Conservation (phyloP, 83 land plant genomes). For the Isoetes engelmannii region DNA sequence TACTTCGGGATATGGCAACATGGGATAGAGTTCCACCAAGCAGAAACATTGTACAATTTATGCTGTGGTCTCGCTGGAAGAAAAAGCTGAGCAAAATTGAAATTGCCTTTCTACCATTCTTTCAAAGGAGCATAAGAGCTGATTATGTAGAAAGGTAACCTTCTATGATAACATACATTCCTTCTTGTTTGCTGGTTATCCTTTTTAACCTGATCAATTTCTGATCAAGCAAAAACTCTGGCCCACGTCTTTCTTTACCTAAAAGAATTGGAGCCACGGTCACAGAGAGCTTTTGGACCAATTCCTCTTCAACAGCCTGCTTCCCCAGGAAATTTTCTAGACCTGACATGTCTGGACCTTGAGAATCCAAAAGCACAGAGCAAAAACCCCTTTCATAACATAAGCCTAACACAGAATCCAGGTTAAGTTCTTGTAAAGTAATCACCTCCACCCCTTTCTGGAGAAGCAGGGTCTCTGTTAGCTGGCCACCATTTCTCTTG, state of each 20-base stretch:
- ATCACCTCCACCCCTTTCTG: constrained; percentile 53
- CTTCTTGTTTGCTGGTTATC: constrained; percentile 17
- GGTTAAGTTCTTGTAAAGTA: constrained; percentile 33
- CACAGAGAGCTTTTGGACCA: constrained; percentile 55
- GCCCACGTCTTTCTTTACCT: constrained; percentile 23
- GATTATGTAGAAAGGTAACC: constrained; percentile 19
- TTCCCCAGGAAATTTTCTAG: constrained; percentile 39
- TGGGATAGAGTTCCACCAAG: too few species aligned
- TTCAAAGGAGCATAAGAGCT: too few species aligned
- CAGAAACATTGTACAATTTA: too few species aligned
- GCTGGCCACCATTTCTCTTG: constrained; percentile 21
- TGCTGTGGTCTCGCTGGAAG: too few species aligned
- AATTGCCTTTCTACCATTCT: too few species aligned
- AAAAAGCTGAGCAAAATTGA: too few species aligned
- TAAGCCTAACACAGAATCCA: constrained; percentile 48
- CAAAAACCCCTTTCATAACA: constrained; percentile 49
- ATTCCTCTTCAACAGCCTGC: constrained; percentile 40
- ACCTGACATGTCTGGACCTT: constrained; percentile 33
- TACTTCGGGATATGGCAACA: too few species aligned
- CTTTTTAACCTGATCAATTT: constrained; percentile 21
- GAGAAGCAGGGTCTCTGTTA: constrained; percentile 25
- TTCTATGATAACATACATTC: constrained; percentile 25
- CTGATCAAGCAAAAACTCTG: constrained; percentile 16
- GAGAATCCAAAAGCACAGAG: constrained; percentile 65
- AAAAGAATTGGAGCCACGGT: constrained; percentile 45